These are phyloP conservation scores for Dillenia suffruticosa DNA, from an alignment of 164 flowering plant genomes.

Conservation along the genomic window DNA sequence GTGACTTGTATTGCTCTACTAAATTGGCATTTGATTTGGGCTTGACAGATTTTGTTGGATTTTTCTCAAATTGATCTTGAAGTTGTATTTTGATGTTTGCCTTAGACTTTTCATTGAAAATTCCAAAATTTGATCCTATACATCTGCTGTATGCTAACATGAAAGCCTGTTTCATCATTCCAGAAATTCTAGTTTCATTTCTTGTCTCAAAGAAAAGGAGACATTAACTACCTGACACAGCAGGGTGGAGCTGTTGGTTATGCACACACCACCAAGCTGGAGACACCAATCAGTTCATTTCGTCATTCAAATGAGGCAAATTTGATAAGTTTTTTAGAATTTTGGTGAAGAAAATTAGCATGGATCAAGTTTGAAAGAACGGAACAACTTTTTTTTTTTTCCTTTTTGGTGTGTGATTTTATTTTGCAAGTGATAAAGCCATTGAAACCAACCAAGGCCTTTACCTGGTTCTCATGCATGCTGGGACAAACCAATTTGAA, in stretches of 20 bases:
- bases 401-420: constrained; percentile 18
- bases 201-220: constrained; percentile 10
- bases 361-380: constrained; percentile 23
- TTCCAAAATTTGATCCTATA: constrained; percentile 1
- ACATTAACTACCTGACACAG: constrained; percentile 4
- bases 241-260: constrained; percentile 29
- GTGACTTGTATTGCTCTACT: too few species aligned
- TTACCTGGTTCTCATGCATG: constrained; percentile 75
- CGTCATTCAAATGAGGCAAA: constrained; percentile 13
- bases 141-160: constrained; percentile 9
- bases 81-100: too few species aligned
- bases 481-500: constrained; percentile 90
- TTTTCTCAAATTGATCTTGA: too few species aligned
- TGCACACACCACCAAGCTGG: constrained; percentile 15
- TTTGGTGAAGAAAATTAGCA: constrained; percentile 11
- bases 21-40: too few species aligned
- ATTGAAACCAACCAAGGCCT: constrained; percentile 73
- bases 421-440: constrained; percentile 75
- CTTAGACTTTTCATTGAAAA: too few species aligned
- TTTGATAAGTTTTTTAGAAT: constrained; percentile 19
- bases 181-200: neutral
- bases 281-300: constrained; percentile 13
- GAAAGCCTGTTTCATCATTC: neutral
- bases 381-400: constrained; percentile 23
- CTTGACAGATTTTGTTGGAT: too few species aligned